Evolutionary conservation across 768 basidiomycete species (phyloP), one percentile per base, ranked within the genome.

Genomic region (Tulasnella sp.): DNA sequence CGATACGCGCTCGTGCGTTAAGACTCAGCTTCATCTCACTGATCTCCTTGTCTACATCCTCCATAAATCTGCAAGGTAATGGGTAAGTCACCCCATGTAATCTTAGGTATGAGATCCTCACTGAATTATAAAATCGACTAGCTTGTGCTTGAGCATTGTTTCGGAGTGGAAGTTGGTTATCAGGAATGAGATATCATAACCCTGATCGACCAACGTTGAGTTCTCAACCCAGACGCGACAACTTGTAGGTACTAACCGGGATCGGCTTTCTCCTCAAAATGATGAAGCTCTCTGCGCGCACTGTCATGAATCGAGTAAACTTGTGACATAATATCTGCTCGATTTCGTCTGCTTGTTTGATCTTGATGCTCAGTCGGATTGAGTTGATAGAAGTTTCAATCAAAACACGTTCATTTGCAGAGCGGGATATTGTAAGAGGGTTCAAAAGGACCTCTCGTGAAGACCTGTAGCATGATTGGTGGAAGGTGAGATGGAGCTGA

Each of bases 41-140:
- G 62, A 99, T 96, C 68, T 99, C 95, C 67, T 87, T 91, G 67
- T 99, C 95, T 1, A 99, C 95, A 60, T 98, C 95, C 62, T 96
- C 91, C 92, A 96, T 96, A 64, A 96, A 91, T 63, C 87, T 91
- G 57, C 12, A 33, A 2, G 22, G 19, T 19, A 7, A 1, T 22
- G 4, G 32, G 32, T 32, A 13, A 35, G 24, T 59, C 32, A 53
- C 32, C 43, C 28, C 33, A 31, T 35, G 13, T 44, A 25, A 41
- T 39, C 54, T 46, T 45, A 19, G 60, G 12, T 13, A 61, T 16
- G 32, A 3, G 16, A 10, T 9, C 69, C 81, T 42, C 56, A 93
- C 88, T 98, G 90, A 58, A 98, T 95, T 69, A 99, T 95, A 67
- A 99, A 99, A 69, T 99, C 95, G 32, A 99, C 95, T 46, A 99